phyloP scores from a whole-genome alignment of 805 yeast species.

The Kuraishia hungarica region DNA sequence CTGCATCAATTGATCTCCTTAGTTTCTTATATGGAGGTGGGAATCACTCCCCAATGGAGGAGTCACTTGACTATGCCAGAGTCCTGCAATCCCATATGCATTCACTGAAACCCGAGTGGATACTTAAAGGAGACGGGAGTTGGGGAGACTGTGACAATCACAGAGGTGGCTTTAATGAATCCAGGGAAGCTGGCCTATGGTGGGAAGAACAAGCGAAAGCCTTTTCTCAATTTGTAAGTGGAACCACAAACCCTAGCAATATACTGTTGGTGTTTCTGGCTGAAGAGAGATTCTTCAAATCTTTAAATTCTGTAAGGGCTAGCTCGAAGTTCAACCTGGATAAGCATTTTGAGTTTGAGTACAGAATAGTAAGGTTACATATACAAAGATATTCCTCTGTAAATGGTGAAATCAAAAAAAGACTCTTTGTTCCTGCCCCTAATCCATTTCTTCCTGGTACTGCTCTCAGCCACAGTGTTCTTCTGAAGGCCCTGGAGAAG shows the following conservation, averaged over 20 bases:
- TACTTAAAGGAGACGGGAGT: constrained; percentile 32
- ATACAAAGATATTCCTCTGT: background rate
- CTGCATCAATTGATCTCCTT: constrained; percentile 35
- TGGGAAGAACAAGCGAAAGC: constrained; percentile 33
- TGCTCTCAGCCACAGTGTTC: constrained; percentile 17
- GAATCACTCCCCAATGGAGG: constrained; percentile 33
- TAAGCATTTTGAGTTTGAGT: constrained; percentile 35
- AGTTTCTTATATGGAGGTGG: constrained; percentile 34
- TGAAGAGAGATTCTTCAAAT: constrained; percentile 7
- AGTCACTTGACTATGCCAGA: constrained; percentile 32
- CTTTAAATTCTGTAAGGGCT: background rate
- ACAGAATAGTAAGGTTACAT: constrained; percentile 10
- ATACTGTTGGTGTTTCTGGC: constrained; percentile 27
- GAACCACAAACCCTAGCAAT: constrained; percentile 21
- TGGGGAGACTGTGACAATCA: constrained; percentile 15
- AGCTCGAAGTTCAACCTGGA: constrained; percentile 20
- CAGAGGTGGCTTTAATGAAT: constrained; percentile 23
- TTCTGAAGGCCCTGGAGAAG: constrained; percentile 15
- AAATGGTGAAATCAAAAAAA: background rate
- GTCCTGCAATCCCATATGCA: constrained; percentile 28
- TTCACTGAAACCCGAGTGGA: constrained; percentile 24
- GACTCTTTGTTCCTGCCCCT: constrained; percentile 16
- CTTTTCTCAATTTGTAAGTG: constrained; percentile 25
- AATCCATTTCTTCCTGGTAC: constrained; percentile 28
- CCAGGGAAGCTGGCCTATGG: constrained; percentile 23